Evolutionary conservation across 345 rosid species (phyloP), one percentile per base, ranked within the genome.

Genomic region (Zanthoxylum bungeanum): DNA sequence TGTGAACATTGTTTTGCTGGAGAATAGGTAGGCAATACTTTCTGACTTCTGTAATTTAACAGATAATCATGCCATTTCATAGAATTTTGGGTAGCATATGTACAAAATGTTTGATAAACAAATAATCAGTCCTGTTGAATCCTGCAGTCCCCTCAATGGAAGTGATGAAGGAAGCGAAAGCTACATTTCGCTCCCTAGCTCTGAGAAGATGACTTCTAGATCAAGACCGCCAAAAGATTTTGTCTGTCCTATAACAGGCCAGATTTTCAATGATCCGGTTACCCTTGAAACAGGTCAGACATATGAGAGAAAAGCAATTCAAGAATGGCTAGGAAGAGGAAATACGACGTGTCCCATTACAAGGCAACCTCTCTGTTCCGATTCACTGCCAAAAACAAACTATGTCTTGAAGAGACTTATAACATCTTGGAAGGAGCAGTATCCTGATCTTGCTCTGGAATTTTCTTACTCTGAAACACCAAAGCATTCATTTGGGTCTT

Each of bases 221-320:
- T 70, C 87, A 25, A 82, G 86, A 78, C 79, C 91, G 7, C 89
- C 89, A 8, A 87, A 87, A 78, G 93, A 87, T 78, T 89, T 87
- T 74, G 89, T 89, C 34, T 89, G 91, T 72, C 88, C 89, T 31
- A 89, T 89, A 73, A 85, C 91, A 4, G 74, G 91, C 25, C 88
- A 84, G 78, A 74, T 87, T 70, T 84, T 87, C 64, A 78, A 76
- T 51, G 88, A 89, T 25, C 91, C 93, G 21, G 88, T 89, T 11
- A 87, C 91, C 12, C 89, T 89, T 21, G 93, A 89, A 77, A 89
- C 89, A 8, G 91, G 89, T n/a, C 88, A 89, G 77, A 89, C 89
- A 22, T 89, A 84, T 56, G 93, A 89, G 72, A 84, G 88, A 50
- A 84, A 80, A 84, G 93, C 93, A 28, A 89, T 87, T 63, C 85